Evolutionary conservation across 2,329 filamentous ascomycete species (phyloP).

Genomic region (Blastomyces emzantsi): DNA sequence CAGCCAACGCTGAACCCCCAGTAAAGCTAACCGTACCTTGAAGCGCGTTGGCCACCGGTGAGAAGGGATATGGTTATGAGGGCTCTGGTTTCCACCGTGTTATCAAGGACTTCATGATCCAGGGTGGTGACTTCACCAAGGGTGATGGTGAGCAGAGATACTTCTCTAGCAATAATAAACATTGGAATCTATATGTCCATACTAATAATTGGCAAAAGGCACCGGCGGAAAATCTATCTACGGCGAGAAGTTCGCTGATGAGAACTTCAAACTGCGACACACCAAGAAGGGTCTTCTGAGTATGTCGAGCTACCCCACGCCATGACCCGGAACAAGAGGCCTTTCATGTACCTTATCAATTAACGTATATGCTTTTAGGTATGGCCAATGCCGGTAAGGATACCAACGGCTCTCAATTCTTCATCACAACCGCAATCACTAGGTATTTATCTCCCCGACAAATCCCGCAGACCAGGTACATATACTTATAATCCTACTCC

Average conservation of each 20-base stretch:
- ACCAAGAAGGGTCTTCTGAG: constrained; percentile 55
- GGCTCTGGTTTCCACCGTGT: constrained; percentile 60
- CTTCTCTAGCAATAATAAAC: not conserved
- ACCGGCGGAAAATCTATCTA: constrained; percentile 62
- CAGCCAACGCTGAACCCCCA: not conserved
- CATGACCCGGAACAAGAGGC: not conserved
- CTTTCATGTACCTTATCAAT: not conserved
- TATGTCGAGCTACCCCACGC: constrained; percentile 28
- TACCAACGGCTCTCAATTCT: constrained; percentile 59
- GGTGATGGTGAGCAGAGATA: constrained; percentile 42
- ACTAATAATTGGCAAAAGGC: constrained; percentile 27
- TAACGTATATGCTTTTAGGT: constrained; percentile 31
- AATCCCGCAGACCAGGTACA: not conserved
- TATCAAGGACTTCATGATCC: constrained; percentile 63
- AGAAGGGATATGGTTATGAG: constrained; percentile 60
- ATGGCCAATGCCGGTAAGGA: constrained; percentile 59
- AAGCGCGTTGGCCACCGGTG: constrained; percentile 53
- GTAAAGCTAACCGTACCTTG: not conserved
- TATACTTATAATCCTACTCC: constrained; percentile 8
- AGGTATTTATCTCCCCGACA: constrained; percentile 26
- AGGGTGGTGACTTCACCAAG: constrained; percentile 59
- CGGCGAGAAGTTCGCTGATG: constrained; percentile 56
- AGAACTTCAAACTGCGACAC: constrained; percentile 65
- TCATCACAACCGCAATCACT: constrained; percentile 55
- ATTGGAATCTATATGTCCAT: not conserved